Evolutionary conservation across 2,329 filamentous ascomycete species (phyloP), one percentile per base, ranked within the genome.

Genomic region (Scytalidium lignicola): DNA sequence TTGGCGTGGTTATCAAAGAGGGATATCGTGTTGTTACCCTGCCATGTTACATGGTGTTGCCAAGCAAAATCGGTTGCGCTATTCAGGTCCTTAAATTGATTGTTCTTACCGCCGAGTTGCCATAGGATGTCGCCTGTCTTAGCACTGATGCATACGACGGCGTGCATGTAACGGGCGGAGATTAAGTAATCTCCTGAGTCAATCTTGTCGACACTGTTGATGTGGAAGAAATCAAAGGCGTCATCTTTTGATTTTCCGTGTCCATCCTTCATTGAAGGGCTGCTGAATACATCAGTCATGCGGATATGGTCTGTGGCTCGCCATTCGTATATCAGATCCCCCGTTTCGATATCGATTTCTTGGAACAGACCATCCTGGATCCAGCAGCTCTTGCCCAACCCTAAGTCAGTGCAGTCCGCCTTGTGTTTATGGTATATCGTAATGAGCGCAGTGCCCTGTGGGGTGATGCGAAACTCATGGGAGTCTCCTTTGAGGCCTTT

Each of bases 261-360:
- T 8, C 47, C 55, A 20, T 56, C 55, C 26, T 54, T 52, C 29
- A 54, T 29, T 22, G 26, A 42, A 13, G 48, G 50, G 10, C 22
- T 32, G 9, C 44, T 55, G 47, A 45, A 58, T 7, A 50, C 48
- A 42, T 58, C 55, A 29, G 21, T 51, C 41, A 56, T 47, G 17
- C 26, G 26, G 41, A 55, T 49, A 37, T 73, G 69, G 50, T 72
- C 68, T 45, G 69, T 55, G 26, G 67, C 68, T n/a, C 67, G 65
- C 73, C 76, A 80, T 52, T 77, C 70, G 51, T 78, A 79, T 5
- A 78, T 43, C 29, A 78, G 61, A 41, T 67, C 62, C 18, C 73
- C 71, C 2, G 72, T 76, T 9, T 69, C 69, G n/a, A 79, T 67
- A 53, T 79, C 70, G 26, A 79, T 65, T 60, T 79, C 75, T 55